Evolutionary conservation across 345 rosid species (phyloP), one percentile per base, ranked within the genome.

Genomic region (Syzygium jambos): DNA sequence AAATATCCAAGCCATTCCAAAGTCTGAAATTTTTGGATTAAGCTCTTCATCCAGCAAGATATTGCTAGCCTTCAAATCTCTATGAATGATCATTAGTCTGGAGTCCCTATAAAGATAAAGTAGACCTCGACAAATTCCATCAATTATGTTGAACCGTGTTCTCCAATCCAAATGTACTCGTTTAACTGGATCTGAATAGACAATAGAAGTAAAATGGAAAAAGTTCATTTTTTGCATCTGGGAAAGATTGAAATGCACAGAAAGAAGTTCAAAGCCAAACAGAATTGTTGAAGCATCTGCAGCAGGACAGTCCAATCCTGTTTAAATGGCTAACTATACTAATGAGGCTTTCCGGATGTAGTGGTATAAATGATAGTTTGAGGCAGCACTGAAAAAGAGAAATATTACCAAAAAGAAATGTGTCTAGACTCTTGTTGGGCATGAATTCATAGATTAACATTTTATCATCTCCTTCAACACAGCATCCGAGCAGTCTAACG

Each of bases 91-190:
- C 52, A 84, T 89, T 22, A 94, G 87, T 86, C 95, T 92, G 16
- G 95, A 94, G 84, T 94, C 95, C 84, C 92, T 85, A 41, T 94
- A 93, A 51, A 94, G 92, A 83, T 94, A 93, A 73, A 94, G 84
- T 9, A 94, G 92, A 51, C 93, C 94, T 91, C 95, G 89, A 85
- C 91, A 84, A 10, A 94, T 91, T 87, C 95, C 95, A 55, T 89
- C 90, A 61, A 94, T 90, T 12, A 94, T 93, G 65, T 86, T 89
- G 27, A 89, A 89, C 27, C 93, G 85, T 30, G 85, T 92, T 73
- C 88, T 90, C 94, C 94, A 93, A 41, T 91, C 90, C 84, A 94
- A 86, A 38, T 90, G 51, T 6, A 51, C 85, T 61, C 87, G 87
- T 57, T 88, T 90, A 25, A 14, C 2, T 3, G 91, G 90, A 86